Conservation (phyloP, 1,284 basidiomycete genomes). For the Coriolopsis trogii region DNA sequence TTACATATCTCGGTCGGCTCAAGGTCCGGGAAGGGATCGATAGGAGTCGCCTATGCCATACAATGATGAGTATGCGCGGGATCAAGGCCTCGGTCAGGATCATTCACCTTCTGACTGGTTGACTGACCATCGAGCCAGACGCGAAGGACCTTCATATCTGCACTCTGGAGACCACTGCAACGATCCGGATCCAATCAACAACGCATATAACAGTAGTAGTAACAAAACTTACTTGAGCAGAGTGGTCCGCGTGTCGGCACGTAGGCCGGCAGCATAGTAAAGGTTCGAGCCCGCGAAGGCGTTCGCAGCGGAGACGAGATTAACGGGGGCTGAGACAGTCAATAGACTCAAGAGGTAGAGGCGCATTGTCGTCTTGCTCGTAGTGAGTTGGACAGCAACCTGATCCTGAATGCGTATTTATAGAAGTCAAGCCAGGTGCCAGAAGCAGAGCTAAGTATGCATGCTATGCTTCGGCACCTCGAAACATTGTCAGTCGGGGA, state of each 20-base stretch:
- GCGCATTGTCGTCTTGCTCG: not conserved
- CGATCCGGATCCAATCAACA: too few species aligned
- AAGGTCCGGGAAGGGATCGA: constrained; percentile 34
- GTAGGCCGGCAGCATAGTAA: constrained; percentile 38
- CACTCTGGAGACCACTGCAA: constrained; percentile 34
- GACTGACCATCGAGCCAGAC: constrained; percentile 39
- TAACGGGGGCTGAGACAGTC: too few species aligned
- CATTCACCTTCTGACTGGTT: constrained; percentile 27
- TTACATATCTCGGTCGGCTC: constrained; percentile 39
- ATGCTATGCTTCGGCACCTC: too few species aligned
- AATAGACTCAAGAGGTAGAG: too few species aligned
- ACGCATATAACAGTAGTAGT: not conserved
- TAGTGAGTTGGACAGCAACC: too few species aligned
- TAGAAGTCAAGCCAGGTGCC: too few species aligned
- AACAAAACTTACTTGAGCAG: constrained; percentile 28
- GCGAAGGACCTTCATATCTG: constrained; percentile 36
- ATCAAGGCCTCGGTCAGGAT: not conserved
- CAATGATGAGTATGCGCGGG: not conserved
- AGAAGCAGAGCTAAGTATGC: too few species aligned
- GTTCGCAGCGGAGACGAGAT: constrained; percentile 28
- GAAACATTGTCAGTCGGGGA: too few species aligned
- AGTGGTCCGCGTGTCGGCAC: constrained; percentile 26
- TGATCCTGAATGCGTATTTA: too few species aligned
- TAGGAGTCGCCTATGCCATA: constrained; percentile 30
- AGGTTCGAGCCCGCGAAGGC: constrained; percentile 37